Conservation (phyloP, 179 eudicot species). For the Patellifolia procumbens region DNA sequence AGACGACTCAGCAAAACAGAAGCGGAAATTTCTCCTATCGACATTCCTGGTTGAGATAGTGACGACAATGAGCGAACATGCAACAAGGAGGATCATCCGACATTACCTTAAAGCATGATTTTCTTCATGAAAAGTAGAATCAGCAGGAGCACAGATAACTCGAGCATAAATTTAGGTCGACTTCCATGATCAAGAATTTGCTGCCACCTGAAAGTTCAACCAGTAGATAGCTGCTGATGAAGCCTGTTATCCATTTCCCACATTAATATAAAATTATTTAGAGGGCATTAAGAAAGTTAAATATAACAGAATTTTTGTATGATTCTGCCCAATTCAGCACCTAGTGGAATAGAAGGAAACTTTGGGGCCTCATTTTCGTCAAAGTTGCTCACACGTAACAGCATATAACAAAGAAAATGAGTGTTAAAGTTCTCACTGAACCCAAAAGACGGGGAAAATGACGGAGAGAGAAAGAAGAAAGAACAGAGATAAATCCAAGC, state of each 20-base stretch:
- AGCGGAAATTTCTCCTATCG: constrained; percentile 16
- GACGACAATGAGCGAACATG: background rate
- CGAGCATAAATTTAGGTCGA: constrained; percentile 47
- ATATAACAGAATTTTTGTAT: background rate
- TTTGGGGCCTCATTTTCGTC: background rate
- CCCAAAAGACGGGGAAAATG: background rate
- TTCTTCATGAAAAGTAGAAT: constrained; percentile 56
- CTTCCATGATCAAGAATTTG: constrained; percentile 42
- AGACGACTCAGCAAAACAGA: background rate
- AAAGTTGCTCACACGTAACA: background rate
- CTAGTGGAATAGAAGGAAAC: background rate
- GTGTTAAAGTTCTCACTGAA: too few species aligned
- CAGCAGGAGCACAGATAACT: constrained; percentile 57
- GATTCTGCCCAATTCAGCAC: background rate
- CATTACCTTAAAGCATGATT: constrained; percentile 37
- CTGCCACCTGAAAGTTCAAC: constrained; percentile 99
- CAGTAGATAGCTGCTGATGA: constrained; percentile 99
- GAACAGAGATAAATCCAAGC: background rate
- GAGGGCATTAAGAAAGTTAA: constrained; percentile 23
- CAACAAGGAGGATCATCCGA: constrained; percentile 1
- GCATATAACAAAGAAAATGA: background rate
- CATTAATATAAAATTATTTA: constrained; percentile 58
- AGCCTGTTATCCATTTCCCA: constrained; percentile 87
- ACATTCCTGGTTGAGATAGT: background rate
- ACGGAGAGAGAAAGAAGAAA: background rate